Evolutionary conservation across 129 eudicot species (phyloP), one percentile per base, ranked within the genome.

Genomic region (Flaveria brownii): DNA sequence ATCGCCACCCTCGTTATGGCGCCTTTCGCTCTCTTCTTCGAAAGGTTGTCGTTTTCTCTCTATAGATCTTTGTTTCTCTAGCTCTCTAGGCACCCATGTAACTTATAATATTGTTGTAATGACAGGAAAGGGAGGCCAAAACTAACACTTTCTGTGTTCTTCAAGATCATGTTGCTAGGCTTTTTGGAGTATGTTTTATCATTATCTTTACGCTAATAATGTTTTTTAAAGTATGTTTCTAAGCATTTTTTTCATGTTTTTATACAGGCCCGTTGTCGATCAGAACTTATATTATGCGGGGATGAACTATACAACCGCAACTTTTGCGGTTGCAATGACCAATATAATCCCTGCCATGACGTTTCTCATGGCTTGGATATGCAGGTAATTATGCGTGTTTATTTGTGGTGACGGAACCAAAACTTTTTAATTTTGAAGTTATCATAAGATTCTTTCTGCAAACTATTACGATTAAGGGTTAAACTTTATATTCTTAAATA

Each of bases 21-120:
- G 52, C 98, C 97, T 76, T 93, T 90, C 13, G 98, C 98, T 56
- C 49, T 88, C n/a, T 1, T 84, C 73, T 78, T 93, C 6, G 98
- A 93, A 78, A 93, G 95, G 97, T 90, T 33, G 22, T 6, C 63
- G 28, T 10, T 4, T 39, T 67, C 51, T 81, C 30, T 20, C 22
- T 68, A 39, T 62, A 15, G 2, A 20, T 65, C 28, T 57, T 41
- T 54, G 25, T 52, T 8, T 73, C 20, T 56, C 16, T n/a, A n/a
- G n/a, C n/a, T 73, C n/a, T 41, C 30, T 26, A n/a, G 0, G 36
- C 33, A 16, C 39, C 61, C 43, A 55, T 49, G 43, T 76, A 9
- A 64, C 64, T 82, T 15, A 49, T 49, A 49, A 79, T 81, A 68
- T 55, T 72, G 47, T 64, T 74, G 23, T 68, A 30, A 57, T 50